Base-by-base conservation (phyloP, 2,329 filamentous ascomycete genomes). In the Pseudocercospora eumusae region DNA sequence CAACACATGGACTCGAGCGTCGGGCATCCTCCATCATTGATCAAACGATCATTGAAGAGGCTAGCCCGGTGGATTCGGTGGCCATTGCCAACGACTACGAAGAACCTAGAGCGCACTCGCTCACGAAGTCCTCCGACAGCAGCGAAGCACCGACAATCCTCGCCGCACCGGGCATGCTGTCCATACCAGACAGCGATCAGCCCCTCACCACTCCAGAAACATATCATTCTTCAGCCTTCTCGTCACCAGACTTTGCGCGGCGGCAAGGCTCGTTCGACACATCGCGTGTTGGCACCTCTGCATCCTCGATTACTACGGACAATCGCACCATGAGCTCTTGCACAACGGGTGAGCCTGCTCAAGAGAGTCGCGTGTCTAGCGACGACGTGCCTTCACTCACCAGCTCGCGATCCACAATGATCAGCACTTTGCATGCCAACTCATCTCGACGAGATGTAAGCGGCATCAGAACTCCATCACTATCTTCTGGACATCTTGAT, bases 371-470 rank as follows among this genome's bases (percentile, higher is more conserved):
- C 52, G 84, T 89, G 36, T 93, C 90, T 0, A 82, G 87, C 31
- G 88, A 90, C 65, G 89, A 91, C 68, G 86, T 91, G 13, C 89
- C 90, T 2, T 92, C 90, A 1, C 76, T 88, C 66, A 90, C 88
- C 1, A 92, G 88, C 71, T 91, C 88, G 71, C 87, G 88, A 68
- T 92, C 90, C 9, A 91, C 88, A 9, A 91, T 88, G 84, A 89
- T 81, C 18, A 84, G 88, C 6, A 84, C 86, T 50, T 87, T 90
- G 67, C 90, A 88, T 44, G 71, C 68, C 54, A 73, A 73, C 47
- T 69, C 55, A 23, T 75, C 73, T 8, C 70, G 71, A 10, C 72
- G 74, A 18, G 74, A 75, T 58, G 67, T 74, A 27, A 63, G 61
- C 36, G 75, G 75, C 47, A 74, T 78, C 33, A 75, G 71, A 31